A percentile compares a stretch with the other conserved stretches of the same genome.
These are phyloP conservation scores for Ophiostoma himal-ulmi DNA, from an alignment of 2,329 filamentous ascomycete genomes.

Conservation along the genomic window DNA sequence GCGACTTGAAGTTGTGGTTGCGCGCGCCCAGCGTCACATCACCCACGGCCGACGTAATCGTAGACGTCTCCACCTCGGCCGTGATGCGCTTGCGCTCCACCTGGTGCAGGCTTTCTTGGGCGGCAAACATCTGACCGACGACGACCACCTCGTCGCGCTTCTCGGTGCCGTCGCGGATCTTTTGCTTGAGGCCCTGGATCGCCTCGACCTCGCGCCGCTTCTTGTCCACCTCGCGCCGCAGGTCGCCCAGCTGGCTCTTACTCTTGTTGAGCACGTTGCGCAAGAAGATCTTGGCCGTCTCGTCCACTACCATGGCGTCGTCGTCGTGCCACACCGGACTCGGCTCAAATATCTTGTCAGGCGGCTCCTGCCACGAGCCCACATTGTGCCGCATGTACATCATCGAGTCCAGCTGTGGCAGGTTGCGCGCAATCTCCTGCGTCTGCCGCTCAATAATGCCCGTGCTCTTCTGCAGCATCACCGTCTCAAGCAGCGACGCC, in stretches of 20 bases:
- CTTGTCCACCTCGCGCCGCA: constrained; percentile 77
- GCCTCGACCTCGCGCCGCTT: constrained; percentile 80
- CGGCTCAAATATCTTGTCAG: constrained; percentile 81
- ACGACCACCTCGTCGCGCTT: constrained; percentile 75
- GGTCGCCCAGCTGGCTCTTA: constrained; percentile 72
- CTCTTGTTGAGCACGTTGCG: constrained; percentile 89
- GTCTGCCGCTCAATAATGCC: constrained; percentile 66
- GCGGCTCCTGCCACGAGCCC: constrained; percentile 72
- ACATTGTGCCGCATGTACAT: constrained; percentile 97
- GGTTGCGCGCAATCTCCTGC: constrained; percentile 79
- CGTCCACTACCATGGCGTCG: constrained; percentile 76
- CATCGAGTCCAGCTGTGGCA: constrained; percentile 84
- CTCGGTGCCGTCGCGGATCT: constrained; percentile 74
- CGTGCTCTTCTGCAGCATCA: constrained; percentile 68
- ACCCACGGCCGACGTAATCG: constrained; percentile 84
- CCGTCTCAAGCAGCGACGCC: constrained; percentile 72
- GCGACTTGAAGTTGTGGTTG: constrained; percentile 97
- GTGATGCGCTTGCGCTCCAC: constrained; percentile 77
- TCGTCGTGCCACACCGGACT: constrained; percentile 98
- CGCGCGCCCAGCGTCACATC: constrained; percentile 88
- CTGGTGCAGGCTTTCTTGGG: constrained; percentile 81
- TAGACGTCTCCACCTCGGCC: constrained; percentile 87
- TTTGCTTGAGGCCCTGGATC: constrained; percentile 66
- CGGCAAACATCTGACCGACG: constrained; percentile 71
- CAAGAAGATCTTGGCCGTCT: constrained; percentile 80